Evolutionary conservation across 768 basidiomycete genomes (phyloP).

Genomic region (Austroboletus festivus): DNA sequence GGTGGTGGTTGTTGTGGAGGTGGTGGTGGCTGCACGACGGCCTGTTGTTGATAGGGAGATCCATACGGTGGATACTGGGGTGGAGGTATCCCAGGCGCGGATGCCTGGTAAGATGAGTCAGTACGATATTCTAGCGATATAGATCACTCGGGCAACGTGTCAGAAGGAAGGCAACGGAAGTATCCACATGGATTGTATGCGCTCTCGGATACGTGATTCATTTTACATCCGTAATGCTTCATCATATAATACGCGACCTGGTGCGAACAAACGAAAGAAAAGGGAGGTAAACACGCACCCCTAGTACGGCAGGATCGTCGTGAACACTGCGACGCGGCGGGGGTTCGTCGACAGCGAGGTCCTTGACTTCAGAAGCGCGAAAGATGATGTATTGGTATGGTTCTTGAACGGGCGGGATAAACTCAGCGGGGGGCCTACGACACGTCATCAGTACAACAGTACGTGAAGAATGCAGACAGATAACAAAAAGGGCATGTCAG

Average conservation of each 20-base stretch:
- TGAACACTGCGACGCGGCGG: conserved; percentile 60
- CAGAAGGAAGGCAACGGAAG: conserved; percentile 65
- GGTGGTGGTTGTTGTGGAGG: conserved; percentile 31
- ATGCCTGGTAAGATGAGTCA: conserved; percentile 39
- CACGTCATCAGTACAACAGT: conserved; percentile 26
- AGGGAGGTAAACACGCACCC: conserved; percentile 45
- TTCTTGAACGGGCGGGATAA: conserved; percentile 78
- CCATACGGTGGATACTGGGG: conserved; percentile 30
- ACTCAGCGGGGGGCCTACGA: conserved; percentile 65
- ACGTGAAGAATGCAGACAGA: not conserved
- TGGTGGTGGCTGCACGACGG: conserved; percentile 30
- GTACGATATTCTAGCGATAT: not conserved
- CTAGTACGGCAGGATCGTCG: conserved; percentile 82
- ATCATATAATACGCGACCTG: conserved; percentile 28
- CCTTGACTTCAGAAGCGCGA: conserved; percentile 86
- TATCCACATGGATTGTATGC: conserved; percentile 47
- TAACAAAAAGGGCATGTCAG: conserved; percentile 37
- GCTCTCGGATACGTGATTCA: conserved; percentile 40
- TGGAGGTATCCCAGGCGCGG: conserved; percentile 40
- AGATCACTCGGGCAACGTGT: conserved; percentile 18
- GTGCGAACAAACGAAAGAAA: not conserved
- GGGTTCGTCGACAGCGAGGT: conserved; percentile 79
- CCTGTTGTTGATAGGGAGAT: conserved; percentile 31
- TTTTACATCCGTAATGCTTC: conserved; percentile 47
- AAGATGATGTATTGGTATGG: conserved; percentile 91